phyloP scores from a whole-genome alignment of 306 rosid species.

The Rubus parviflorus region DNA sequence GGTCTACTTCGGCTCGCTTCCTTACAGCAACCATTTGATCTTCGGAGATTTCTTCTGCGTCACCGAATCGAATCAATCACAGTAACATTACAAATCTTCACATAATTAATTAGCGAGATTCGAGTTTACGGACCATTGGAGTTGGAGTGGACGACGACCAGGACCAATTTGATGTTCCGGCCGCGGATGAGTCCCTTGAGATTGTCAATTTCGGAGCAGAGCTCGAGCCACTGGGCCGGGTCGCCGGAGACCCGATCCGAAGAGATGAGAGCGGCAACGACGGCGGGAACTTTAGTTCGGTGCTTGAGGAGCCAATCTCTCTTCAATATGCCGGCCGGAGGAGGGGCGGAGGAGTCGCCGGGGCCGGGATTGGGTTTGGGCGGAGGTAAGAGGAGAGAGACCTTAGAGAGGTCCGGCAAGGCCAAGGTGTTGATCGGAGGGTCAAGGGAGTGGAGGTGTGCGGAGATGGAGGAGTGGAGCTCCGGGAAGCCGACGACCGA shows the following conservation, averaged over 20 bases:
- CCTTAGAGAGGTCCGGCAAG: slow-evolving; percentile 70
- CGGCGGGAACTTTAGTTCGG: slow-evolving; percentile 80
- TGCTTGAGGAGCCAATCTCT: slow-evolving; percentile 86
- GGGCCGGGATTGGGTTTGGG: slow-evolving; percentile 31
- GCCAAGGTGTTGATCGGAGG: slow-evolving; percentile 96
- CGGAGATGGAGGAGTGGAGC: slow-evolving; percentile 58
- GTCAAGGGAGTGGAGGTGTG: slow-evolving; percentile 57
- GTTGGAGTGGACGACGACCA: slow-evolving; percentile 58
- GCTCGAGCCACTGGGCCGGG: slow-evolving; percentile 82
- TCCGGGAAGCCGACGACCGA: slow-evolving; percentile 79
- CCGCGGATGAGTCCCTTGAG: slow-evolving; percentile 53
- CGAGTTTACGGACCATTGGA: slow-evolving; percentile 39
- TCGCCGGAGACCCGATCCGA: slow-evolving; percentile 67
- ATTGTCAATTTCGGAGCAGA: slow-evolving; percentile 87
- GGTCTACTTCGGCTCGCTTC: slow-evolving; percentile 88
- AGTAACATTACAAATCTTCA: too few species aligned
- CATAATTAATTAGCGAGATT: background rate
- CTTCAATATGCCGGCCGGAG: slow-evolving; percentile 48
- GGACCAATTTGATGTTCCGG: slow-evolving; percentile 63
- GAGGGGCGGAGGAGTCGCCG: slow-evolving; percentile 20
- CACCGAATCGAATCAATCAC: background rate
- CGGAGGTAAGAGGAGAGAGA: slow-evolving; percentile 47
- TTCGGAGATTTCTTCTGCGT: slow-evolving; percentile 71
- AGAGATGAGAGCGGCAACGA: slow-evolving; percentile 62
- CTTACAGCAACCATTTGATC: slow-evolving; percentile 85